Conservation (phyloP, 2,329 filamentous ascomycete species). For the Ceratocystis diversiconidia region DNA sequence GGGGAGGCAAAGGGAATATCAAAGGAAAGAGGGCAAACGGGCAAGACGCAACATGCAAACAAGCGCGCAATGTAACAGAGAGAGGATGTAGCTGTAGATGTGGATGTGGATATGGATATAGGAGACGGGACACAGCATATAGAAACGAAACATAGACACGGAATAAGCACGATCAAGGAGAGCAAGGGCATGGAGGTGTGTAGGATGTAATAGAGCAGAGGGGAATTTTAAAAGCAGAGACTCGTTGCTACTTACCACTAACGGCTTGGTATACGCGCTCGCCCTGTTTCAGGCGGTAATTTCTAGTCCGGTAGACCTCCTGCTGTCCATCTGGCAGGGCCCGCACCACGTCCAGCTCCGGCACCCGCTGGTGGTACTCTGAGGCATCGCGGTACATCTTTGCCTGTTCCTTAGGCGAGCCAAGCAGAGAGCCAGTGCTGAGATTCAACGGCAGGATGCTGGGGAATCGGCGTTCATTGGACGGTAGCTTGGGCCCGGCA, state of each 20-base stretch:
- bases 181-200: no score
- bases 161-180: no score
- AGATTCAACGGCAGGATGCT: constrained; percentile 6
- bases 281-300: background rate
- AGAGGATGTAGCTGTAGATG: background rate
- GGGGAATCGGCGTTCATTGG: constrained; percentile 5
- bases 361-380: constrained; percentile 2
- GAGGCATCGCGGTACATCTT: constrained; percentile 13
- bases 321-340: constrained; percentile 2
- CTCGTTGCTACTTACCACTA: constrained; percentile 8
- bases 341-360: constrained; percentile 10
- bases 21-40: background rate
- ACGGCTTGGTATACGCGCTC: constrained; percentile 14
- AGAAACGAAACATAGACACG: background rate
- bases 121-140: background rate
- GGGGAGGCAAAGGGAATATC: background rate
- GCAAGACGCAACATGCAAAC: background rate
- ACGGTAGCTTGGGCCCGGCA: constrained; percentile 3
- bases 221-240: no score
- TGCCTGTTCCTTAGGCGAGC: constrained; percentile 13
- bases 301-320: constrained; percentile 7
- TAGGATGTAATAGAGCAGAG: no score
- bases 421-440: constrained; percentile 3
- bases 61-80: background rate
- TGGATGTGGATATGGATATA: background rate